Percentiles rank a stretch among this genome's conserved stretches.
phyloP scores from a whole-genome alignment of 805 yeast genomes.

The Kodamaea lidongshanica region DNA sequence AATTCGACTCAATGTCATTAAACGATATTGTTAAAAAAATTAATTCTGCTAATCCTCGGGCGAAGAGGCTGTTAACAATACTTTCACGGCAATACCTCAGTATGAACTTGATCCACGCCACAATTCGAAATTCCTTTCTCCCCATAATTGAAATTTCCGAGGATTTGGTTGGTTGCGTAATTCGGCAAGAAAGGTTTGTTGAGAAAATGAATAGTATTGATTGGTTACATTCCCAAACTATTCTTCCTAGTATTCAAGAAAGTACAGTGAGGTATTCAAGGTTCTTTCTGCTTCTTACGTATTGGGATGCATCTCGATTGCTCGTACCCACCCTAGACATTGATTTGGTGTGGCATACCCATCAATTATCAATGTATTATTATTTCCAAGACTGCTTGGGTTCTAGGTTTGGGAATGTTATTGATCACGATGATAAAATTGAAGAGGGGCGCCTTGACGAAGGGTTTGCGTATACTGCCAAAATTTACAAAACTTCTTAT shows the following conservation, averaged over 20 bases:
- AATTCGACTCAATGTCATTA: neutral
- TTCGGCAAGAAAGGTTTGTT: constrained; percentile 19
- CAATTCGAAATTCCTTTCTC: constrained; percentile 2
- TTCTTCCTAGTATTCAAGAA: constrained; percentile 11
- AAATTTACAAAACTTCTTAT: constrained; percentile 7
- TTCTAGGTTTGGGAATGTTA: constrained; percentile 10
- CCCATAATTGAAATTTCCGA: constrained; percentile 10
- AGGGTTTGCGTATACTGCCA: constrained; percentile 9
- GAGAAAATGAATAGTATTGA: constrained; percentile 16
- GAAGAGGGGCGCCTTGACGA: constrained; percentile 3
- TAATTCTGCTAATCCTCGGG: neutral
- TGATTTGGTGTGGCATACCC: constrained; percentile 26
- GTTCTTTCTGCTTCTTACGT: constrained; percentile 10
- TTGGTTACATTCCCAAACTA: constrained; percentile 11
- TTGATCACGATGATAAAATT: constrained; percentile 6
- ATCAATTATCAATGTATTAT: constrained; percentile 14
- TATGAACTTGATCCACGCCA: constrained; percentile 12
- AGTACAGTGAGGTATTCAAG: constrained; percentile 15
- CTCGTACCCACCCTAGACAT: constrained; percentile 24
- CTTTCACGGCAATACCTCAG: constrained; percentile 7
- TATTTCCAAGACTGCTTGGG: constrained; percentile 15
- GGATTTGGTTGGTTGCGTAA: constrained; percentile 22
- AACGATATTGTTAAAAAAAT: neutral
- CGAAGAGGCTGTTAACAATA: neutral
- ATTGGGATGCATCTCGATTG: constrained; percentile 3